A percentile compares a stretch with the other conserved stretches of the same genome.
phyloP scores from a whole-genome alignment of 2,329 filamentous ascomycete genomes.

The Sporothrix pseudoabietina region DNA sequence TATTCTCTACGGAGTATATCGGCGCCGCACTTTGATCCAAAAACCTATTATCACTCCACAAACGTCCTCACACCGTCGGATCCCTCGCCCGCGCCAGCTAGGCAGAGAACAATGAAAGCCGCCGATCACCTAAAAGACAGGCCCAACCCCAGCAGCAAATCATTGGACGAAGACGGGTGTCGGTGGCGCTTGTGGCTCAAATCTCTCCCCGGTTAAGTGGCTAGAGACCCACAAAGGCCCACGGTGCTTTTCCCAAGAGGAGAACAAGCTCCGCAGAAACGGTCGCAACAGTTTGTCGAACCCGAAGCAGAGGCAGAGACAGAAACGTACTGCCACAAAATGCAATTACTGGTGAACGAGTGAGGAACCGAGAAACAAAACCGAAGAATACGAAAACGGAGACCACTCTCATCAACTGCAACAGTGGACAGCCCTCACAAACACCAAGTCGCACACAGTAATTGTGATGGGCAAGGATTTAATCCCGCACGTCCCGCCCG shows the following conservation, averaged over 20 bases:
- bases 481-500: slow-evolving; percentile 17
- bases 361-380: too few relatives aligned
- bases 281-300: not conserved
- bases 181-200: not conserved
- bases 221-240: not conserved
- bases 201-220: not conserved
- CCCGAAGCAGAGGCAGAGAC: not conserved
- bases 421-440: not conserved
- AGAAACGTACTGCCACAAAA: not conserved
- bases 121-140: slow-evolving; percentile 5
- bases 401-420: too few relatives aligned
- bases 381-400: not conserved
- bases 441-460: not conserved
- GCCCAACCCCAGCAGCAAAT: not conserved
- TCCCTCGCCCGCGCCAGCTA: not conserved
- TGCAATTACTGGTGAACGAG: not conserved
- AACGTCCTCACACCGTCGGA: not conserved
- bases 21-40: not conserved
- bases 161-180: not conserved
- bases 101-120: not conserved
- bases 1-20: not conserved
- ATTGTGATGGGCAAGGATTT: slow-evolving; percentile 22
- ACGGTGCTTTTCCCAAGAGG: not conserved
- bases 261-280: slow-evolving; percentile 1
- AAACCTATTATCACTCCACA: slow-evolving; percentile 14